Percentiles rank a stretch among this genome's conserved stretches.
Conservation (phyloP, 108 stramenopile genomes). For the Cyclotella baltica region DNA sequence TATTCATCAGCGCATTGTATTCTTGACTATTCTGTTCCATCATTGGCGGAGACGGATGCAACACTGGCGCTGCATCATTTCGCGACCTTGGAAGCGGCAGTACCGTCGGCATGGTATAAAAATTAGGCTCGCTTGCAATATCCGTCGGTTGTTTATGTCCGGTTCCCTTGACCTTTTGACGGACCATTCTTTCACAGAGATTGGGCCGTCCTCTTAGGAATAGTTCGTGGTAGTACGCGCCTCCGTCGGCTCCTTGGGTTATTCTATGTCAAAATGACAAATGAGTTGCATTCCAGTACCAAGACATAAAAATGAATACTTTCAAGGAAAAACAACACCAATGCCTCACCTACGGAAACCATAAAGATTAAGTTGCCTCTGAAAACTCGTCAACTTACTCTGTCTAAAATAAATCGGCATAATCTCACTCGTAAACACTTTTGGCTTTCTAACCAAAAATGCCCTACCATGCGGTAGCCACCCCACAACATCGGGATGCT, state of each 20-base stretch:
- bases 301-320: no score
- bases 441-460: conserved; percentile 86
- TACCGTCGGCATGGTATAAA: conserved; percentile 73
- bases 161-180: conserved; percentile 91
- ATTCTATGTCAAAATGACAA: conserved; percentile 32
- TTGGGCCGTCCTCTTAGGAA: conserved; percentile 83
- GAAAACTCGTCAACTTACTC: conserved; percentile 85
- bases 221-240: conserved; percentile 87
- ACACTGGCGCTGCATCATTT: no score
- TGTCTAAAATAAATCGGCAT: conserved; percentile 92
- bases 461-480: conserved; percentile 89
- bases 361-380: conserved; percentile 92
- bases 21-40: no score
- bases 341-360: conserved; percentile 80
- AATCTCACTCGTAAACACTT: conserved; percentile 82
- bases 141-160: conserved; percentile 91
- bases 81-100: neutral
- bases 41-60: no score
- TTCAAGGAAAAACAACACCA: no score
- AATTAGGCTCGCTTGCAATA: conserved; percentile 82
- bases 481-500: conserved; percentile 52
- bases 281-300: no score
- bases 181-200: conserved; percentile 77
- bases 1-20: conserved; percentile 10
- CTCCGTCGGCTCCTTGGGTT: conserved; percentile 86